These are phyloP conservation scores for Coemansia erecta DNA, from an alignment of 192 early-diverging fungal genomes.

Conservation along the genomic window DNA sequence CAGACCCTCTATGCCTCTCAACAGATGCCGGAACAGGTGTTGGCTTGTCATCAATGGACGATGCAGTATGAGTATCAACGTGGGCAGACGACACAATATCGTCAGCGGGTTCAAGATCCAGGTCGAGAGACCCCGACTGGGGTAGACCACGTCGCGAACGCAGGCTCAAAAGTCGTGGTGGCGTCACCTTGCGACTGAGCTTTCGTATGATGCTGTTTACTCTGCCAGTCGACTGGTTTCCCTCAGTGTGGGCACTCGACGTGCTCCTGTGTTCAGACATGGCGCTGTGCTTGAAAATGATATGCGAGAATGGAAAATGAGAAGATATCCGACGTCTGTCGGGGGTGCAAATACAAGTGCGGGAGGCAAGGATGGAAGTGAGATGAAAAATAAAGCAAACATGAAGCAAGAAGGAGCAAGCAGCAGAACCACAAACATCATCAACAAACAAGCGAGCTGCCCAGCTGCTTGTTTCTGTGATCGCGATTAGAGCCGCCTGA, in stretches of 20 bases:
- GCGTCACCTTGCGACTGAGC: slow-evolving; percentile 21
- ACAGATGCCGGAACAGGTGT: not conserved
- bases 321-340: not conserved
- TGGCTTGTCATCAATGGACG: not conserved
- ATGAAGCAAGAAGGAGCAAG: not conserved
- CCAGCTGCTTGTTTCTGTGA: not conserved
- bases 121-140: slow-evolving; percentile 14
- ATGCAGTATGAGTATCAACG: not conserved
- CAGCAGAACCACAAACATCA: not conserved
- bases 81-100: too few relatives aligned
- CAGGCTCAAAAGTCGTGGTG: slow-evolving; percentile 18
- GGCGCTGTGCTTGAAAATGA: not conserved
- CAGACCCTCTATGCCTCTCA: slow-evolving; percentile 2
- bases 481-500: not conserved
- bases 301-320: not conserved
- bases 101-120: not conserved
- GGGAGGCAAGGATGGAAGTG: not conserved
- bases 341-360: not conserved
- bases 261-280: not conserved
- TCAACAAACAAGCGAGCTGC: not conserved
- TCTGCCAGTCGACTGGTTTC: slow-evolving; percentile 18
- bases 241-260: not conserved
- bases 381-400: not conserved
- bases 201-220: slow-evolving; percentile 22
- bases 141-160: slow-evolving; percentile 25